A percentile compares a stretch with the other conserved stretches of the same genome.
Evolutionary conservation across 2,329 filamentous ascomycete species (phyloP).

Genomic region (Aspergillus quadrilineatus): DNA sequence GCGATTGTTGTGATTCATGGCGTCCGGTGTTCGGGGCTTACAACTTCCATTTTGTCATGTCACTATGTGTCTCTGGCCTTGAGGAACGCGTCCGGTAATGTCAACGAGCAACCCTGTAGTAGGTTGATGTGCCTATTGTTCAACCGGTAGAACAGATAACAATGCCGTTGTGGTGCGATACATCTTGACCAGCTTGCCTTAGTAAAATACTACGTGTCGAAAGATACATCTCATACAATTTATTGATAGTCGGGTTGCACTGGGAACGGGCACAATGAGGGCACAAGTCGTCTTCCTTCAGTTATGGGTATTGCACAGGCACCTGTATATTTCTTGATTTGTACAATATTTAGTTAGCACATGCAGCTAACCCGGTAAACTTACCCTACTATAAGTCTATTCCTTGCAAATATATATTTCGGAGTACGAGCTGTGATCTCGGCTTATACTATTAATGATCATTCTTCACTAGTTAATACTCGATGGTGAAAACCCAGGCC

Average conservation of each 20-base stretch:
- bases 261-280: background rate
- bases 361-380: no score
- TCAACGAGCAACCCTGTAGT: background rate
- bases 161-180: background rate
- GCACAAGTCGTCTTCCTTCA: background rate
- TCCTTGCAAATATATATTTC: no score
- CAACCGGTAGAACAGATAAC: background rate
- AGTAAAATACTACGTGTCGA: background rate
- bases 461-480: no score
- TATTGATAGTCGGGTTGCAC: background rate
- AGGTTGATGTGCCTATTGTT: background rate
- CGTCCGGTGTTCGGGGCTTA: slow-evolving; percentile 28
- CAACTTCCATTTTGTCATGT: slow-evolving; percentile 5
- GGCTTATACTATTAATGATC: no score
- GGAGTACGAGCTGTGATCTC: no score
- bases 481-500: no score
- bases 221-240: background rate
- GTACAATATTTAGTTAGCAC: no score
- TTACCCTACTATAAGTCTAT: no score
- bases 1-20: slow-evolving; percentile 13
- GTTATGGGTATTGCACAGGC: no score
- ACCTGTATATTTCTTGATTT: no score
- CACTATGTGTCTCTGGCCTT: background rate
- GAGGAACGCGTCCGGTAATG: background rate
- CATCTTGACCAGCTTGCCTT: background rate